These are phyloP conservation scores for Candida insectalens DNA, from an alignment of 805 yeast genomes.

Conservation along the genomic window DNA sequence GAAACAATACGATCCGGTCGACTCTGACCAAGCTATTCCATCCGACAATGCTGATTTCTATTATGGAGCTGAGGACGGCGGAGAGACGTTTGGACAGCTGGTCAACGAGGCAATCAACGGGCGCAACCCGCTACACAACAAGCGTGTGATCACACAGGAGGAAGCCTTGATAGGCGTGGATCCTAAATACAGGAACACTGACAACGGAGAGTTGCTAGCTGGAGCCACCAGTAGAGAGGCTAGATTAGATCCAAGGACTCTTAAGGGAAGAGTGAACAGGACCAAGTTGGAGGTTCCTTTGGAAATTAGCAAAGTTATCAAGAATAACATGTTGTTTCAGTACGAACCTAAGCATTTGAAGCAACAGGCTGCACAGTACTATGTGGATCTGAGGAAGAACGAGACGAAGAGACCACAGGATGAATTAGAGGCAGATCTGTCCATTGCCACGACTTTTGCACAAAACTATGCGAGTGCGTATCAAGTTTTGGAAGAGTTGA, in stretches of 20 bases:
- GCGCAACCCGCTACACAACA: slow-evolving; percentile 20
- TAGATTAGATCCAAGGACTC: slow-evolving; percentile 48
- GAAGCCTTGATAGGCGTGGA: slow-evolving; percentile 24
- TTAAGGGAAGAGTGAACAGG: slow-evolving; percentile 45
- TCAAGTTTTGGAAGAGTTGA: slow-evolving; percentile 60
- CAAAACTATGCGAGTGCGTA: slow-evolving; percentile 69
- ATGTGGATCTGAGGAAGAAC: slow-evolving; percentile 30
- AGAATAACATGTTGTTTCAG: slow-evolving; percentile 51
- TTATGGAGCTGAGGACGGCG: slow-evolving; percentile 27
- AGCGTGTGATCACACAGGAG: slow-evolving; percentile 28
- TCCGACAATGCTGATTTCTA: slow-evolving; percentile 17
- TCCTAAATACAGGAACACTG: slow-evolving; percentile 22
- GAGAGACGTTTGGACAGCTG: slow-evolving; percentile 33
- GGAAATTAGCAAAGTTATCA: slow-evolving; percentile 45
- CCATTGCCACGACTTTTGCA: slow-evolving; percentile 68
- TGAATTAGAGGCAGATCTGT: slow-evolving; percentile 60
- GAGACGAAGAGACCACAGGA: slow-evolving; percentile 33
- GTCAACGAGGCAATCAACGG: slow-evolving; percentile 29
- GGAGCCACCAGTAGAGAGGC: slow-evolving; percentile 40
- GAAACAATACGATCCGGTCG: no score
- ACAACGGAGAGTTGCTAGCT: slow-evolving; percentile 20
- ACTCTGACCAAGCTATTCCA: slow-evolving; percentile 12
- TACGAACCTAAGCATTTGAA: slow-evolving; percentile 57
- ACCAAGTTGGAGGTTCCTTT: slow-evolving; percentile 46
- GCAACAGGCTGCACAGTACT: slow-evolving; percentile 36